A percentile compares a stretch with the other conserved stretches of the same genome.
Conservation (phyloP, 192 early-diverging fungal species). For the Coemansia sp. region DNA sequence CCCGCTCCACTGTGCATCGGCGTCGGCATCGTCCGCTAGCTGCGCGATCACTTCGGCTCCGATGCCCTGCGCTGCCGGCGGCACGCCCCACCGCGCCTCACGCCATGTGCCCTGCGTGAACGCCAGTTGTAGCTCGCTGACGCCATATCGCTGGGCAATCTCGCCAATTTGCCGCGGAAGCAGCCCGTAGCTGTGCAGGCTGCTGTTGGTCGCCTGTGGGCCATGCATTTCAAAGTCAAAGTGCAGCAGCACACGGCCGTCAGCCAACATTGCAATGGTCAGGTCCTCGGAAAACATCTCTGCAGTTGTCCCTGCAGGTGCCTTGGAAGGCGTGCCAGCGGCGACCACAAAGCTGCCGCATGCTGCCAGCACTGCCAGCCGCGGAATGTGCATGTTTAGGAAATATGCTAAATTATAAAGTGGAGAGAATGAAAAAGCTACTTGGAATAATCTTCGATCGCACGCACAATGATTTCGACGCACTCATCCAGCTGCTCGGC, state of each 20-base stretch:
- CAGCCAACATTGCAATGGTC: constrained; percentile 64
- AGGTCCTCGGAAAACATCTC: constrained; percentile 69
- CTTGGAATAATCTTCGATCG: constrained; percentile 65
- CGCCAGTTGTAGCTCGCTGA: constrained; percentile 78
- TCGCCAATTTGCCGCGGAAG: constrained; percentile 85
- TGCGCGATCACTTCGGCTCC: constrained; percentile 77
- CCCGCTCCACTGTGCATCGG: constrained; percentile 77
- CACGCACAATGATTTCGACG: constrained; percentile 74
- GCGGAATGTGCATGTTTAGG: constrained; percentile 12
- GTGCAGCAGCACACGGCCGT: constrained; percentile 79
- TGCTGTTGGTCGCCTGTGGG: constrained; percentile 10
- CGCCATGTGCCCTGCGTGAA: constrained; percentile 93
- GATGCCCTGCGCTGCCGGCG: constrained; percentile 60
- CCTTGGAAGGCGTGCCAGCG: not conserved
- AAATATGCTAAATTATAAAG: not conserved
- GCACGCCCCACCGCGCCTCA: constrained; percentile 72
- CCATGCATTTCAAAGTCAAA: constrained; percentile 71
- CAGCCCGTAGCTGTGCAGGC: constrained; percentile 71
- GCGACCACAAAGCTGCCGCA: constrained; percentile 6
- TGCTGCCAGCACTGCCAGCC: constrained; percentile 12
- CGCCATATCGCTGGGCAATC: constrained; percentile 70
- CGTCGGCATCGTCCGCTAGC: constrained; percentile 47
- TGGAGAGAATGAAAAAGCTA: not conserved
- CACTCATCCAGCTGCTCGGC: constrained; percentile 83
- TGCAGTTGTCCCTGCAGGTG: constrained; percentile 18